Percentiles rank a stretch among this genome's conserved stretches.
Conservation (phyloP, 2,329 filamentous ascomycete genomes). For the Lomentospora prolificans region DNA sequence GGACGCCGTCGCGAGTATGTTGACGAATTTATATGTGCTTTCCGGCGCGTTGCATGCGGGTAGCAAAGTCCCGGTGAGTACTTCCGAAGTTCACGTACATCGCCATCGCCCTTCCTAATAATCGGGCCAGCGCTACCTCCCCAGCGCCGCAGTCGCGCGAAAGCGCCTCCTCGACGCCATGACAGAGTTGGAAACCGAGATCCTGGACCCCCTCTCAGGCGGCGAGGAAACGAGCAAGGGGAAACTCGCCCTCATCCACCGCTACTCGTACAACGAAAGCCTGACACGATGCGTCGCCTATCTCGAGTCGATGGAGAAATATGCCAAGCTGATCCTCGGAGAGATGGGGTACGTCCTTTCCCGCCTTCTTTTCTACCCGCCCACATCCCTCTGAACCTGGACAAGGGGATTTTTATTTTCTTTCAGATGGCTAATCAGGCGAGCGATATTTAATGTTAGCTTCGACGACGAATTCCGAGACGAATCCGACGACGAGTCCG, state of each 20-base stretch:
- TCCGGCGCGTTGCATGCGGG: conserved; percentile 43
- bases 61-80: conserved; percentile 36
- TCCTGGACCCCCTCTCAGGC: conserved; percentile 18
- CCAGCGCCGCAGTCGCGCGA: conserved; percentile 42
- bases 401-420: too few species aligned
- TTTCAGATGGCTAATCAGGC: too few species aligned
- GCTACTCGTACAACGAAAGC: conserved; percentile 43
- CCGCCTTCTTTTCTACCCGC: background rate
- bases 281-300: conserved; percentile 45
- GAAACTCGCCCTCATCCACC: conserved; percentile 48
- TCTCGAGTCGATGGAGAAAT: conserved; percentile 43
- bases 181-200: conserved; percentile 33
- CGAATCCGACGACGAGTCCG: conserved; percentile 8
- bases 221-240: conserved; percentile 22
- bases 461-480: conserved; percentile 23
- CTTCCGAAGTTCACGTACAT: too few species aligned
- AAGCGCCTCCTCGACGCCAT: conserved; percentile 41
- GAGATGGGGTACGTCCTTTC: conserved; percentile 32
- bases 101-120: conserved; percentile 3
- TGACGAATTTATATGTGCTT: conserved; percentile 49
- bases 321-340: conserved; percentile 48
- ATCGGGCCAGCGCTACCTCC: conserved; percentile 37
- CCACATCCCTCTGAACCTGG: too few species aligned
- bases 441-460: too few species aligned
- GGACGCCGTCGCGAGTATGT: conserved; percentile 46